Evolutionary conservation across 495 filamentous ascomycete genomes (phyloP), one percentile per base, ranked within the genome.

Genomic region (Penicillium canariense): DNA sequence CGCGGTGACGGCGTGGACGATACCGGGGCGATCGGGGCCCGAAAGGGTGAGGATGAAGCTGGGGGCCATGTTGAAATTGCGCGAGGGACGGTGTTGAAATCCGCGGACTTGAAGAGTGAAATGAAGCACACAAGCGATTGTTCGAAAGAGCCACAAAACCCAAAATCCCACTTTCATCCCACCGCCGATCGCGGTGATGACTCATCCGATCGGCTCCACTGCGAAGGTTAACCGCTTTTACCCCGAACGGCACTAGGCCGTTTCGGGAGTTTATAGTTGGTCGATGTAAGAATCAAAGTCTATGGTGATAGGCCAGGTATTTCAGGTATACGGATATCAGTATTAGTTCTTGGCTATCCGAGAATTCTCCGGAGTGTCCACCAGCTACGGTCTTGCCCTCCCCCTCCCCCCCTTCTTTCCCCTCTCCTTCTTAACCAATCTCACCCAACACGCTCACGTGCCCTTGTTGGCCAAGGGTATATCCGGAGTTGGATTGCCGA

Each of bases 31-130:
- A 70, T 90, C 86, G 39, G 86, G 86, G 69, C 86, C 88, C 30
- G 86, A 88, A 48, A 90, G 76, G 26, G 85, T 90, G 45, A 90
- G 81, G 69, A 87, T 85, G 73, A 85, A 85, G 68, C 85, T 81
- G 20, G 61, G 20, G 48, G 72, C 61, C 70, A 73, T 75, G 48
- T 50, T 69, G 68, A 62, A 59, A 52, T 56, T 26, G 27, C 39
- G 40, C 40, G 27, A n/a, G 50, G 43, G 15, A 51, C 36, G 50
- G 66, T 69, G 69, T 72, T 74, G 71, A 72, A n/a, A 69, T 66
- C 56, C 57, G 57, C 26, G 23, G 15, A n/a, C 17, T 2, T 1
- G 1, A 26, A 0, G 9, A 36, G 15, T 4, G 32, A 7, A 7
- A 49, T 20, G 20, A 35, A 46, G 26, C 25, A 20, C 25, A 12